A percentile compares a stretch with the other conserved stretches of the same genome.
phyloP scores from a whole-genome alignment of 768 basidiomycete genomes.

The Tricholoma furcatifolium region DNA sequence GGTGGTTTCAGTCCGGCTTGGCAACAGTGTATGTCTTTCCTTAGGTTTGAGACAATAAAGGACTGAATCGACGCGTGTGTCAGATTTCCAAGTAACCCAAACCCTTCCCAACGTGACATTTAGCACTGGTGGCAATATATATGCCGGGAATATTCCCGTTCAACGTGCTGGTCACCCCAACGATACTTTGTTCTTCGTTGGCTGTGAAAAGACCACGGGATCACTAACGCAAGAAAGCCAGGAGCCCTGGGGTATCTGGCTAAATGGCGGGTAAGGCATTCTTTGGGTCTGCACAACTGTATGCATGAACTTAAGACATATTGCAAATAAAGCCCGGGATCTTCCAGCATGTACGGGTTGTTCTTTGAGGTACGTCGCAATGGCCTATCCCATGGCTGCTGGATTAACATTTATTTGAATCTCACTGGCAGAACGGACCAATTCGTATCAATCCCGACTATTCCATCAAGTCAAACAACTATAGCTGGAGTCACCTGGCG shows the following conservation, averaged over 20 bases:
- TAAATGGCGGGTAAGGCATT: conserved; percentile 63
- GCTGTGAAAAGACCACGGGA: conserved; percentile 53
- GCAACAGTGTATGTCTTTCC: conserved; percentile 54
- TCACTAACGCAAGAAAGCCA: conserved; percentile 48
- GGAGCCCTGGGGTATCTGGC: conserved; percentile 72
- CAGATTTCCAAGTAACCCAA: conserved; percentile 61
- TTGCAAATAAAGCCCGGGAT: conserved; percentile 49
- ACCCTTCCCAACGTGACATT: conserved; percentile 64
- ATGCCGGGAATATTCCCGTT: conserved; percentile 64
- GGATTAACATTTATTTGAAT: not conserved
- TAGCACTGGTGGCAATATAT: conserved; percentile 45
- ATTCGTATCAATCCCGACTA: conserved; percentile 56
- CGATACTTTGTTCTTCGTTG: conserved; percentile 66
- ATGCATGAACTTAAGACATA: not conserved
- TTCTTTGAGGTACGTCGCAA: conserved; percentile 56
- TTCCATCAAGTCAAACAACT: conserved; percentile 45
- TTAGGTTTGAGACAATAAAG: not conserved
- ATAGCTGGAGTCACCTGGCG: conserved; percentile 58
- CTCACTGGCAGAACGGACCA: conserved; percentile 58
- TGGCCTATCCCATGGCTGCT: not conserved
- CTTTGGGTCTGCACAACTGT: not conserved
- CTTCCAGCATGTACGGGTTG: conserved; percentile 65
- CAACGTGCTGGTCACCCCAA: conserved; percentile 59
- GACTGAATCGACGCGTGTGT: conserved; percentile 1
- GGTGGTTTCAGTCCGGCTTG: conserved; percentile 54